Evolutionary conservation across 768 basidiomycete species (phyloP).

Genomic region (Suillus variegatus): DNA sequence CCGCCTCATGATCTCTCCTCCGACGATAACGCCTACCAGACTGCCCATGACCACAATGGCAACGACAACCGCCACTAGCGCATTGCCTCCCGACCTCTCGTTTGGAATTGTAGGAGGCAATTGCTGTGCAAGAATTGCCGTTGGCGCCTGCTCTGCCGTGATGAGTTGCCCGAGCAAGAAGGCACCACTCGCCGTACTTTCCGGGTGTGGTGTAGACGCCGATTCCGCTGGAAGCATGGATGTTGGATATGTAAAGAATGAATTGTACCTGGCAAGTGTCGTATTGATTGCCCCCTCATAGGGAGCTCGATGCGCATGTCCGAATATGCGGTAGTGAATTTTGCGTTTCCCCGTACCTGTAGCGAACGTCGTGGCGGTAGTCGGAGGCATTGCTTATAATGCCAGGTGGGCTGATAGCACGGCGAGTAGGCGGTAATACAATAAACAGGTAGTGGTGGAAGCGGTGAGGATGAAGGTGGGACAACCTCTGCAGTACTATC

Average conservation of each 20-base stretch:
- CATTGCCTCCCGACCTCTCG: slow-evolving; percentile 17
- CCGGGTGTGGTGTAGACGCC: not conserved
- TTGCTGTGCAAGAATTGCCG: slow-evolving; percentile 1
- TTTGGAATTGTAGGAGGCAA: not conserved
- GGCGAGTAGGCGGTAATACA: not conserved
- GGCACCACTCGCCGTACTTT: not conserved
- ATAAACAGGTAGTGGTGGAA: not conserved
- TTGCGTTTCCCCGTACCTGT: not conserved
- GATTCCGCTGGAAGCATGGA: not conserved
- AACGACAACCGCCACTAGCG: slow-evolving; percentile 23
- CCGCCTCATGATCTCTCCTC: slow-evolving; percentile 27
- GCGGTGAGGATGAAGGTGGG: not conserved
- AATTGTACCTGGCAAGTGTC: not conserved
- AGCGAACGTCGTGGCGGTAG: not conserved
- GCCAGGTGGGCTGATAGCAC: not conserved
- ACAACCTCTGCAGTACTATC: not conserved
- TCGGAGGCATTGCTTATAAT: not conserved
- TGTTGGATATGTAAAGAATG: not conserved
- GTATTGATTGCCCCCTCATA: not conserved
- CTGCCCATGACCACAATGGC: slow-evolving; percentile 28
- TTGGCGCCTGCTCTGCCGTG: not conserved
- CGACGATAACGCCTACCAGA: slow-evolving; percentile 27
- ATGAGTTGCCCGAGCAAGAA: not conserved
- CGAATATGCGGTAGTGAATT: slow-evolving; percentile 2
- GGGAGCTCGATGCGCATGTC: not conserved